Evolutionary conservation across 192 early-diverging fungal genomes (phyloP).

Genomic region (Coemansia umbellata): DNA sequence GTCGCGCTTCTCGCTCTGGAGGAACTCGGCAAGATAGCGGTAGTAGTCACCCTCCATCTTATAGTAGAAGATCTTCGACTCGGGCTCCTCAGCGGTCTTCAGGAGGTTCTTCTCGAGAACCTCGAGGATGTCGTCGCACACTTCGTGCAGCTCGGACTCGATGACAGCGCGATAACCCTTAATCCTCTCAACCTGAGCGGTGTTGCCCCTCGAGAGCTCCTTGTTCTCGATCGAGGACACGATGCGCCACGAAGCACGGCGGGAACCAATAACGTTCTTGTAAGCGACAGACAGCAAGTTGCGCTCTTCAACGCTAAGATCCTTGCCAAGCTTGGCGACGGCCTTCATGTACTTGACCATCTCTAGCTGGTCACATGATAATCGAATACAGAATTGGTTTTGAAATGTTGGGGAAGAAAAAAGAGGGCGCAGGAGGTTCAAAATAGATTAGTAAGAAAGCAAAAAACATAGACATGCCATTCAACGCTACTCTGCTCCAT

Average conservation of each 20-base stretch:
- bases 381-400: background rate
- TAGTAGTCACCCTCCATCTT: slow-evolving; percentile 99
- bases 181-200: slow-evolving; percentile 86
- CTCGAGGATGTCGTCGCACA: slow-evolving; percentile 91
- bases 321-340: slow-evolving; percentile 80
- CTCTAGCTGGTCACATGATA: slow-evolving; percentile 54
- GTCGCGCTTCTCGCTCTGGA: slow-evolving; percentile 79
- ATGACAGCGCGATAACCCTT: slow-evolving; percentile 93
- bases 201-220: slow-evolving; percentile 94
- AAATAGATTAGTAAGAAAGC: slow-evolving; percentile 5
- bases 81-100: slow-evolving; percentile 84
- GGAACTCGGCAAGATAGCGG: slow-evolving; percentile 98
- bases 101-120: slow-evolving; percentile 91
- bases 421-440: background rate
- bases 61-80: slow-evolving; percentile 99
- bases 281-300: slow-evolving; percentile 98
- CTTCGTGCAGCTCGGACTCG: slow-evolving; percentile 89
- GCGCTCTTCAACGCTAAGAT: slow-evolving; percentile 97
- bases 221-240: slow-evolving; percentile 99
- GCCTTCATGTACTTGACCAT: slow-evolving; percentile 90
- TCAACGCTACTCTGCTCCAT: too few relatives aligned
- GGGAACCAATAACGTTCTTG: slow-evolving; percentile 99
- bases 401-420: slow-evolving; percentile 10
- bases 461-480: background rate
- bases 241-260: slow-evolving; percentile 98